Evolutionary conservation across 345 rosid species (phyloP).

Genomic region (Brassica juncea): DNA sequence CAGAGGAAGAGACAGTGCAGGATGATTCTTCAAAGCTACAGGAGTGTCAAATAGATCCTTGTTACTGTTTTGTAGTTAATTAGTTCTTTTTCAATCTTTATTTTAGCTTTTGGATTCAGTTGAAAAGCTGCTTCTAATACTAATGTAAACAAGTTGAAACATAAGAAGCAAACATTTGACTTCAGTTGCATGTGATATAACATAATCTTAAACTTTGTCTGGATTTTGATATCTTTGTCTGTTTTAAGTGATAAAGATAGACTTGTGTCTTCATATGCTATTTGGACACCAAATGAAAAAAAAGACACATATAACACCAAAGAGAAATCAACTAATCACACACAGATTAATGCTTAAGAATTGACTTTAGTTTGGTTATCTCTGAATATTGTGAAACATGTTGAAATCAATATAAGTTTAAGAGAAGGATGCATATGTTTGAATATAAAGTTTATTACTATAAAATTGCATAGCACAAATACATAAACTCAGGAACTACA

Average conservation of each 20-base stretch:
- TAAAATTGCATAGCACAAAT: slow-evolving; percentile 19
- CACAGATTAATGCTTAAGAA: slow-evolving; percentile 29
- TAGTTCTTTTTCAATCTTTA: slow-evolving; percentile 10
- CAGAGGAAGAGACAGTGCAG: slow-evolving; percentile 40
- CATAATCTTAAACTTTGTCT: slow-evolving; percentile 1
- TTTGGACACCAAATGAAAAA: slow-evolving; percentile 25
- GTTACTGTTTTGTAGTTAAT: slow-evolving; percentile 34
- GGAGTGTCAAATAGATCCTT: slow-evolving; percentile 35
- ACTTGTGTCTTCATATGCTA: slow-evolving; percentile 8
- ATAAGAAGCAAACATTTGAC: slow-evolving; percentile 4
- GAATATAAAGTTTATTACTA: slow-evolving; percentile 33
- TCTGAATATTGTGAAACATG: slow-evolving; percentile 20
- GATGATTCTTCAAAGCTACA: slow-evolving; percentile 33
- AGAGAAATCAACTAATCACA: slow-evolving; percentile 17
- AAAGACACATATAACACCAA: slow-evolving; percentile 18
- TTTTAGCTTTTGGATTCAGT: slow-evolving; percentile 21
- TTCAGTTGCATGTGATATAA: slow-evolving; percentile 21
- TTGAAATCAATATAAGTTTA: slow-evolving; percentile 29
- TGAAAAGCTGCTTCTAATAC: slow-evolving; percentile 1
- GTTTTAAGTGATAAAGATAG: slow-evolving; percentile 21
- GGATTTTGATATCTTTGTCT: slow-evolving; percentile 23
- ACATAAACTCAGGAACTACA: slow-evolving; percentile 40
- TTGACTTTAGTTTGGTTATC: slow-evolving; percentile 32
- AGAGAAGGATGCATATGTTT: slow-evolving; percentile 27
- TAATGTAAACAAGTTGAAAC: slow-evolving; percentile 27